phyloP scores from a whole-genome alignment of 805 yeast species.

The Cyberlindnera bimundalis region DNA sequence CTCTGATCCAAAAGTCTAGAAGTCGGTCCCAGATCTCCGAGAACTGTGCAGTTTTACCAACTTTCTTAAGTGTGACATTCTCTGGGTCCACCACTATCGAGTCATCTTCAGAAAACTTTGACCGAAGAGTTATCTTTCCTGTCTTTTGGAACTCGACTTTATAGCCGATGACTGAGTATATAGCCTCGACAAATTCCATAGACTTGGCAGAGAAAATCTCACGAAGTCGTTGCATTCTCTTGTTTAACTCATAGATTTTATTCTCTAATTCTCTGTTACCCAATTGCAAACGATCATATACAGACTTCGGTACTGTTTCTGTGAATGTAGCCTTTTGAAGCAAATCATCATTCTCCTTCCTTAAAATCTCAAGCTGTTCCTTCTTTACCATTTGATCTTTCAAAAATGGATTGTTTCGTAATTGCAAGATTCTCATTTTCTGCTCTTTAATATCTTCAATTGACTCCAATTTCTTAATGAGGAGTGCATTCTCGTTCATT shows the following conservation, averaged over 20 bases:
- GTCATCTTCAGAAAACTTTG: slow-evolving; percentile 42
- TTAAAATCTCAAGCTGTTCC: slow-evolving; percentile 46
- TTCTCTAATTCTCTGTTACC: slow-evolving; percentile 48
- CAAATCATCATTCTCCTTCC: slow-evolving; percentile 57
- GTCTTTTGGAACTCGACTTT: slow-evolving; percentile 62
- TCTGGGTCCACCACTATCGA: slow-evolving; percentile 56
- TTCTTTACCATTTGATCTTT: slow-evolving; percentile 60
- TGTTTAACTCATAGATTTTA: slow-evolving; percentile 46
- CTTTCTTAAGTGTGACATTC: slow-evolving; percentile 48
- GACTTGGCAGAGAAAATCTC: slow-evolving; percentile 64
- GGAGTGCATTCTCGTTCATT: slow-evolving; percentile 33
- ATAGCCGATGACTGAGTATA: slow-evolving; percentile 69
- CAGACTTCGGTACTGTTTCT: slow-evolving; percentile 52
- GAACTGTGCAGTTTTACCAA: slow-evolving; percentile 27
- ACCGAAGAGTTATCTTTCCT: slow-evolving; percentile 51
- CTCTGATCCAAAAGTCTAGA: slow-evolving; percentile 62
- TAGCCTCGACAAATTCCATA: slow-evolving; percentile 64
- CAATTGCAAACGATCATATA: slow-evolving; percentile 57
- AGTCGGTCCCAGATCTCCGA: slow-evolving; percentile 40
- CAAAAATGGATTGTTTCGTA: slow-evolving; percentile 62
- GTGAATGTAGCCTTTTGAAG: slow-evolving; percentile 27
- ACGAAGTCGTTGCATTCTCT: slow-evolving; percentile 48
- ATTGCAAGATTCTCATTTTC: slow-evolving; percentile 51
- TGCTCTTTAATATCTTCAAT: slow-evolving; percentile 34
- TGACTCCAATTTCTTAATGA: slow-evolving; percentile 37